phyloP scores from a whole-genome alignment of 163 green algal species.

The Chlorella variabilis region DNA sequence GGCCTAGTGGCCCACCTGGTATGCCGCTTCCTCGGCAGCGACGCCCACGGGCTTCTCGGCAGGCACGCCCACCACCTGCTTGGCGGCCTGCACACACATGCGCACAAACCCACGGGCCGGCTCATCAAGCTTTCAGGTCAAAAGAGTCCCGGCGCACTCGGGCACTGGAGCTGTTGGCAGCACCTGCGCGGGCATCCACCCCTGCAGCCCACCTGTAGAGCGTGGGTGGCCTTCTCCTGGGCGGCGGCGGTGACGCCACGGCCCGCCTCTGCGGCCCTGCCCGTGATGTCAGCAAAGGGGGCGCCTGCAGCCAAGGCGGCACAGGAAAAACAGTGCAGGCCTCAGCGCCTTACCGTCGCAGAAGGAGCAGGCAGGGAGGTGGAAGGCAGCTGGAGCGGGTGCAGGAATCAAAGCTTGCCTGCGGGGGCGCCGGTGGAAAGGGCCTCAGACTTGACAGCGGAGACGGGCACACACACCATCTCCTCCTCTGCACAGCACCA shows the following conservation, averaged over 20 bases:
- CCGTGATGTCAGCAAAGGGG: neutral
- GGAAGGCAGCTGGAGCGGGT: too few relatives aligned
- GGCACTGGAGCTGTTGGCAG: neutral
- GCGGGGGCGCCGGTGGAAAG: neutral
- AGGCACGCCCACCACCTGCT: neutral
- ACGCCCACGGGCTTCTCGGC: neutral
- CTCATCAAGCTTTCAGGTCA: too few relatives aligned
- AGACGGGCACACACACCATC: slow-evolving; percentile 23
- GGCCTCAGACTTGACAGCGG: neutral
- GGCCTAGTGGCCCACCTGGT: slow-evolving; percentile 10
- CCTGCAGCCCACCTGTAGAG: neutral
- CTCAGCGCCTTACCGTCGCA: too few relatives aligned
- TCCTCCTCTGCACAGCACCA: slow-evolving; percentile 9
- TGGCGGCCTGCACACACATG: neutral
- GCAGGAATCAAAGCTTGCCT: neutral
- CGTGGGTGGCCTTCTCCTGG: slow-evolving; percentile 1
- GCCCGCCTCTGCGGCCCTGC: neutral
- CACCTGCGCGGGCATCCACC: neutral
- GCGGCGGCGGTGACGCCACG: neutral
- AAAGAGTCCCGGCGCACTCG: neutral
- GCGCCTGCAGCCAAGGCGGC: neutral
- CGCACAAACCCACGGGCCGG: too few relatives aligned
- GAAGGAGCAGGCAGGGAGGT: too few relatives aligned
- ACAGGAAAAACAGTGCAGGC: too few relatives aligned
- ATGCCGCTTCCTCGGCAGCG: neutral